phyloP scores from a whole-genome alignment of 1,139 yeast genomes.

The Blastobotrys indianensis region DNA sequence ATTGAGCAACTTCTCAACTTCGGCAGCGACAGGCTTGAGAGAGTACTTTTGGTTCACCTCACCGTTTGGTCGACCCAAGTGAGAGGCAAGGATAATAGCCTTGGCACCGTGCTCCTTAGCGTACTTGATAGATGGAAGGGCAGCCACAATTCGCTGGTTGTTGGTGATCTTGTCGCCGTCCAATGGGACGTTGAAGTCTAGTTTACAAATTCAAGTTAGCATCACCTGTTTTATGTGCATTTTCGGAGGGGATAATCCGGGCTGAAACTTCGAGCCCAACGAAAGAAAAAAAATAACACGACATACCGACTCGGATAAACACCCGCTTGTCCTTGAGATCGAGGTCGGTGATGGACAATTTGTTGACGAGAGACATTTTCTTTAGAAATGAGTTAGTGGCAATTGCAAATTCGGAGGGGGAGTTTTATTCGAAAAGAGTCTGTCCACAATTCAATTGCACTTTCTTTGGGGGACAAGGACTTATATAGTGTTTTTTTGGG shows the following conservation, averaged over 20 bases:
- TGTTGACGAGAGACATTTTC: conserved; percentile 81
- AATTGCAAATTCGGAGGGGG: neutral
- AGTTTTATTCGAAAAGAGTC: neutral
- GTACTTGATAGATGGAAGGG: conserved; percentile 91
- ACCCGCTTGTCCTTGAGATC: conserved; percentile 83
- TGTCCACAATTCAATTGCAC: neutral
- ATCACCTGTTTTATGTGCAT: too few species aligned
- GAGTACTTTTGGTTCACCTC: conserved; percentile 77
- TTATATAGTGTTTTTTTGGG: too few species aligned
- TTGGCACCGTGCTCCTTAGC: conserved; percentile 86
- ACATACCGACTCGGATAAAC: conserved; percentile 76
- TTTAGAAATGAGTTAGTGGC: neutral
- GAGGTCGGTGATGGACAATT: conserved; percentile 86
- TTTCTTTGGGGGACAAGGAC: too few species aligned
- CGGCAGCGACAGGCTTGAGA: conserved; percentile 84
- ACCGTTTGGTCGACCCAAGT: conserved; percentile 97
- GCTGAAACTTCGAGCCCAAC: too few species aligned
- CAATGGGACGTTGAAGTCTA: conserved; percentile 89
- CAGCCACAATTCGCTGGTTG: conserved; percentile 98
- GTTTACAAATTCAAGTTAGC: too few species aligned
- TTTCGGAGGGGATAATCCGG: too few species aligned
- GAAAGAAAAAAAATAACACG: too few species aligned
- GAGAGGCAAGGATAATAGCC: conserved; percentile 86
- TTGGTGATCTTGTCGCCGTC: conserved; percentile 95
- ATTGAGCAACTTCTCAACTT: conserved; percentile 67